Conservation (phyloP, 805 yeast species). For the Pichia paraexigua region DNA sequence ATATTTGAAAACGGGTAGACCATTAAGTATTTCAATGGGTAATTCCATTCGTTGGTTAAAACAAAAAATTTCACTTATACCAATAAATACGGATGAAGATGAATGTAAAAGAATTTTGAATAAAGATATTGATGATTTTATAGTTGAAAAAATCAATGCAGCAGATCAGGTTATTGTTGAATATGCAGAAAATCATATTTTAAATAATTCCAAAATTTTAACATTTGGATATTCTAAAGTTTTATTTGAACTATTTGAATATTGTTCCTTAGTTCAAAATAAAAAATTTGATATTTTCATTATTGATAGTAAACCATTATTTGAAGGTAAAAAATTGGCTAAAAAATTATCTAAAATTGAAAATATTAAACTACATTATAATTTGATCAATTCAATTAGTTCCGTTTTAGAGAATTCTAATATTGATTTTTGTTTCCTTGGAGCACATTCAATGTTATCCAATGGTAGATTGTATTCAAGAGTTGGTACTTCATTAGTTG, state of each 20-base stretch:
- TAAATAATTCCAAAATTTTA: slow-evolving; percentile 67
- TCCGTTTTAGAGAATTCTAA: slow-evolving; percentile 61
- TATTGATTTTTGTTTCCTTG: slow-evolving; percentile 85
- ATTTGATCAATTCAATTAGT: slow-evolving; percentile 68
- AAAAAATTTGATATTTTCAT: slow-evolving; percentile 72
- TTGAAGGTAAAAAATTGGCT: slow-evolving; percentile 82
- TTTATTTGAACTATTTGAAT: slow-evolving; percentile 61
- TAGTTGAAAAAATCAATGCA: slow-evolving; percentile 75
- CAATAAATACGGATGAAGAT: slow-evolving; percentile 60
- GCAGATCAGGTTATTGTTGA: slow-evolving; percentile 79
- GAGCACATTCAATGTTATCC: slow-evolving; percentile 95
- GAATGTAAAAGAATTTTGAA: slow-evolving; percentile 60
- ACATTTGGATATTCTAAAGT: slow-evolving; percentile 89
- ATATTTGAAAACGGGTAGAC: slow-evolving; percentile 82
- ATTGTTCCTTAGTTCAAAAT: slow-evolving; percentile 53
- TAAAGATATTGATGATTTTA: slow-evolving; percentile 68
- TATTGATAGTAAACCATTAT: slow-evolving; percentile 89
- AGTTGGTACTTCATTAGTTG: slow-evolving; percentile 89
- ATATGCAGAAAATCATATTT: slow-evolving; percentile 69
- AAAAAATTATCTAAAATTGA: slow-evolving; percentile 44
- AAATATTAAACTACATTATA: slow-evolving; percentile 71
- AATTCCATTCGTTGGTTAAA: slow-evolving; percentile 96
- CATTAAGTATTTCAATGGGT: slow-evolving; percentile 91
- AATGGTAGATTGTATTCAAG: slow-evolving; percentile 90
- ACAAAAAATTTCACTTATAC: slow-evolving; percentile 79